Conservation (phyloP, 441 rosid genomes). For the Theobroma grandiflorum region DNA sequence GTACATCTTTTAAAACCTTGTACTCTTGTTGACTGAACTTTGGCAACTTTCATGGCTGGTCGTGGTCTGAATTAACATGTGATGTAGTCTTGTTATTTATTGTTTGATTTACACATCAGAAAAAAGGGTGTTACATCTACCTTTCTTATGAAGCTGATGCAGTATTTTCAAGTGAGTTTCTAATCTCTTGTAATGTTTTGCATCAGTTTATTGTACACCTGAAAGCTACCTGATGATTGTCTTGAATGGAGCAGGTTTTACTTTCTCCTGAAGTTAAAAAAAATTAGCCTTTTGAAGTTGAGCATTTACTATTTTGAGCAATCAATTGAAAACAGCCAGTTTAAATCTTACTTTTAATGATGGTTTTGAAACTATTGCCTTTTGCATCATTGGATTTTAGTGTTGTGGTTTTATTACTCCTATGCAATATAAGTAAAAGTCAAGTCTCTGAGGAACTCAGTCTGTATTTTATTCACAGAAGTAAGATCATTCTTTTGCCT, state of each 20-base stretch:
- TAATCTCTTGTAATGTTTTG: conserved; percentile 5
- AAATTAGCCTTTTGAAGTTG: conserved; percentile 5
- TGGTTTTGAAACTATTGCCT: not conserved
- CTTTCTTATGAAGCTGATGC: conserved; percentile 1
- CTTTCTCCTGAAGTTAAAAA: not conserved
- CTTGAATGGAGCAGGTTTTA: not conserved
- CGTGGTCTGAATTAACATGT: conserved; percentile 14
- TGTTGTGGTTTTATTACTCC: not conserved
- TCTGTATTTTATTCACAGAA: not conserved
- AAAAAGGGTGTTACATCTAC: not conserved
- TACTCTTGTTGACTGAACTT: conserved; percentile 5
- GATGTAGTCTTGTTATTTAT: not conserved
- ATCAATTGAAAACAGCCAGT: not conserved
- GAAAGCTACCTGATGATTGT: conserved; percentile 1
- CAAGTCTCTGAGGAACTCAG: not conserved
- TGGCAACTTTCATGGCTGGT: conserved; percentile 8
- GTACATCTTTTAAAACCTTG: conserved; percentile 41
- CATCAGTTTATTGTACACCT: conserved; percentile 5
- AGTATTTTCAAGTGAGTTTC: conserved; percentile 8
- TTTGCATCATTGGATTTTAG: conserved; percentile 9
- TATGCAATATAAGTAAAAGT: conserved; percentile 3
- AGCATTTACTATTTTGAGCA: not conserved
- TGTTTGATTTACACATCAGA: not conserved
- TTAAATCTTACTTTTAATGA: not conserved
- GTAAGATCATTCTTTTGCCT: not conserved